These are phyloP conservation scores for Schwanniomyces yamadae DNA, from an alignment of 805 yeast genomes.

Conservation along the genomic window DNA sequence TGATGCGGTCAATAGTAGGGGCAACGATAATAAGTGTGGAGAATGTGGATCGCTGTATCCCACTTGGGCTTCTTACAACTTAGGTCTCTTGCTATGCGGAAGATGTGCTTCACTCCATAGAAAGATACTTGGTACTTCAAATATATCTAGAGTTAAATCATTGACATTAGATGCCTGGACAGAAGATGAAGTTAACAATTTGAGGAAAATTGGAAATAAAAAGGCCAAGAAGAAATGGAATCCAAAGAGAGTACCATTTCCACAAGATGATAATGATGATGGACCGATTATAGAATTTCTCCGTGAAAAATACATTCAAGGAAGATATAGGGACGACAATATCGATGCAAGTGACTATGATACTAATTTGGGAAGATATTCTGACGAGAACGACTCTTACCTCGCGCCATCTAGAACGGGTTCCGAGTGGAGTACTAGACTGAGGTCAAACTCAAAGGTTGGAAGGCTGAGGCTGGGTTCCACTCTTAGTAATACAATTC, in stretches of 20 bases:
- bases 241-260: conserved; percentile 64
- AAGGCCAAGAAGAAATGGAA: conserved; percentile 65
- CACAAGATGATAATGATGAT: conserved; percentile 69
- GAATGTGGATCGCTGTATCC: conserved; percentile 73
- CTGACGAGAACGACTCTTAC: conserved; percentile 17
- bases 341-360: conserved; percentile 36
- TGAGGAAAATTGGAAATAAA: conserved; percentile 58
- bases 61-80: conserved; percentile 48
- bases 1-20: conserved; percentile 56
- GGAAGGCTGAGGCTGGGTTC: conserved; percentile 21
- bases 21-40: conserved; percentile 70
- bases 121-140: conserved; percentile 52
- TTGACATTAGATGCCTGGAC: conserved; percentile 74
- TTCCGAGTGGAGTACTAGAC: conserved; percentile 4
- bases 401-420: conserved; percentile 3
- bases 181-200: conserved; percentile 48
- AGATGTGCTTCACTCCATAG: conserved; percentile 81
- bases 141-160: conserved; percentile 66
- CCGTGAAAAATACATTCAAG: conserved; percentile 66
- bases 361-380: conserved; percentile 20
- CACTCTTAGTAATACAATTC: conserved; percentile 20
- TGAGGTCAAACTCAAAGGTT: conserved; percentile 14
- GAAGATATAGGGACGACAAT: conserved; percentile 50
- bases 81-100: conserved; percentile 79
- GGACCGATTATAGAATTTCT: conserved; percentile 54